These are phyloP conservation scores for Penicillium corylophilum DNA, from an alignment of 2,329 filamentous ascomycete genomes.

Conservation along the genomic window DNA sequence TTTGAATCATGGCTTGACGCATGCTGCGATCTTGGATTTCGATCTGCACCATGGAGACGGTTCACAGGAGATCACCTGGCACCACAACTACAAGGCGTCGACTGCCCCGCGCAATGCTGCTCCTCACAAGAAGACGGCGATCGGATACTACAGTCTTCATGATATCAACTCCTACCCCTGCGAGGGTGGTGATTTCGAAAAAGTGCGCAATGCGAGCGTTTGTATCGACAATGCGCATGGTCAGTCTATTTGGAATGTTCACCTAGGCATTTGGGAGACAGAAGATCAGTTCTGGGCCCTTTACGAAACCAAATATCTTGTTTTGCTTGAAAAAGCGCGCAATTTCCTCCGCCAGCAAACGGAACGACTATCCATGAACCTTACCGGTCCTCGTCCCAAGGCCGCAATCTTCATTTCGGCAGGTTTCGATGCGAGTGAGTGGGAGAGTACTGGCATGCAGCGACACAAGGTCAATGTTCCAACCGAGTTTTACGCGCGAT, in stretches of 20 bases:
- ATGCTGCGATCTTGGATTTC: conserved; percentile 91
- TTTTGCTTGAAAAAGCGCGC: conserved; percentile 78
- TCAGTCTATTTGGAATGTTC: conserved; percentile 94
- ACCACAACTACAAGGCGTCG: conserved; percentile 72
- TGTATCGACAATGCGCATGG: conserved; percentile 94
- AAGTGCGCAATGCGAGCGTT: conserved; percentile 88
- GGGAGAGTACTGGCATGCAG: conserved; percentile 91
- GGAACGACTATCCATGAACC: conserved; percentile 57
- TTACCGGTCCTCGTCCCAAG: conserved; percentile 64
- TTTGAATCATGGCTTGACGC: conserved; percentile 79
- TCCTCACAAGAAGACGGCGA: conserved; percentile 76
- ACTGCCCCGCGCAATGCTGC: conserved; percentile 68
- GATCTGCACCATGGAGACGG: conserved; percentile 91
- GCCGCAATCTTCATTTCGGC: conserved; percentile 93
- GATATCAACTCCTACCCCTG: conserved; percentile 99
- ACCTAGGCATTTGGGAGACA: conserved; percentile 82
- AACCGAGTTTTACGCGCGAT: conserved; percentile 90
- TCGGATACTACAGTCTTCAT: conserved; percentile 95
- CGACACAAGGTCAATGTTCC: conserved; percentile 93
- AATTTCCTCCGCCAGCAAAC: conserved; percentile 74
- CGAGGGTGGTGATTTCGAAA: conserved; percentile 87
- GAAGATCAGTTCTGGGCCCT: conserved; percentile 83
- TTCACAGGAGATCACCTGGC: conserved; percentile 93
- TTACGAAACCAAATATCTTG: conserved; percentile 74
- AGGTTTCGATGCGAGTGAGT: conserved; percentile 95